Conservation (phyloP, 495 filamentous ascomycete species). For the Bathelium albidoporum region DNA sequence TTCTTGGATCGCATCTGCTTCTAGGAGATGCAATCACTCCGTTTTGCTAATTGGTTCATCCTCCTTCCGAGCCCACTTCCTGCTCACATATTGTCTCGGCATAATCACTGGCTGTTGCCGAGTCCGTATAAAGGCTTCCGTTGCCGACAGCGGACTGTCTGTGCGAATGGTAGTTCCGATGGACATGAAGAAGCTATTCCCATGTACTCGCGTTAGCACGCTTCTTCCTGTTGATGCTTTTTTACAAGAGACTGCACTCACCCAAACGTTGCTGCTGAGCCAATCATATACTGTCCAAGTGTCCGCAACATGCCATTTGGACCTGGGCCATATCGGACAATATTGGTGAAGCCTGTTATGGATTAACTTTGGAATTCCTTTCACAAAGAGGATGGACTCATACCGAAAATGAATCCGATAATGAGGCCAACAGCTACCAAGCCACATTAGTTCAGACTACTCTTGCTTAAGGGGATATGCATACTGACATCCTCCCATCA, state of each 20-base stretch:
- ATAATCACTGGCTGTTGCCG: conserved; percentile 52
- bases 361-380: conserved; percentile 2
- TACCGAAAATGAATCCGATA: conserved; percentile 97
- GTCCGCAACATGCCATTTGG: conserved; percentile 88
- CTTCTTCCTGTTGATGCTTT: neutral
- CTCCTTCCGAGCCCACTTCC: neutral
- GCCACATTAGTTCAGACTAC: neutral
- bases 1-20: too few relatives aligned
- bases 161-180: conserved; percentile 93
- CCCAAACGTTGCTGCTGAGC: conserved; percentile 96
- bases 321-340: conserved; percentile 86
- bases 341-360: conserved; percentile 69
- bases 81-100: conserved; percentile 35
- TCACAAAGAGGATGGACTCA: neutral
- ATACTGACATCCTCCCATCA: conserved; percentile 92
- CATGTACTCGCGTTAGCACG: neutral
- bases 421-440: conserved; percentile 76
- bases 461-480: neutral
- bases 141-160: conserved; percentile 55
- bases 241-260: conserved; percentile 34
- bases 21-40: too few relatives aligned
- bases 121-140: conserved; percentile 51
- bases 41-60: too few relatives aligned
- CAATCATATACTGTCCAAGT: conserved; percentile 92
- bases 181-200: conserved; percentile 88